Evolutionary conservation across 371 early-diverging fungal genomes (phyloP).

Genomic region (Syncephalis plumigaleata): DNA sequence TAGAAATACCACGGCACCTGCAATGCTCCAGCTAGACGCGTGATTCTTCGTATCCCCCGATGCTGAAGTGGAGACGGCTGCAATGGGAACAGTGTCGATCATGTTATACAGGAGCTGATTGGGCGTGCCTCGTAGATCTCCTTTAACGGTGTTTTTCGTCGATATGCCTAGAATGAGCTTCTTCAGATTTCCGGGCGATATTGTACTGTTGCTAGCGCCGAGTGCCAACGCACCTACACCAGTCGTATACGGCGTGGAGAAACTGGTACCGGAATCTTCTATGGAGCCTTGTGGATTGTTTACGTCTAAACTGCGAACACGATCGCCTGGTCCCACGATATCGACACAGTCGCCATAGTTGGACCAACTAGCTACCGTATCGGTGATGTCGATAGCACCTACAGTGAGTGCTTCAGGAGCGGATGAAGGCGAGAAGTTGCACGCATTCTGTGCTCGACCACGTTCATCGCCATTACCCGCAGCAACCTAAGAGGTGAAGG

Average conservation of each 20-base stretch:
- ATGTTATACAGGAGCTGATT: conserved; percentile 16
- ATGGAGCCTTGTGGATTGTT: conserved; percentile 14
- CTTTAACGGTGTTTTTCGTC: conserved; percentile 8
- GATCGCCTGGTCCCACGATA: conserved; percentile 36
- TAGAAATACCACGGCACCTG: too few relatives aligned
- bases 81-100: too few relatives aligned
- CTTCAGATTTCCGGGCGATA: conserved; percentile 5
- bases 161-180: conserved; percentile 3
- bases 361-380: conserved; percentile 40
- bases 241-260: conserved; percentile 64
- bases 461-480: conserved; percentile 12
- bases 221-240: conserved; percentile 25
- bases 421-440: conserved; percentile 41
- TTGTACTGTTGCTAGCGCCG: conserved; percentile 6
- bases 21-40: too few relatives aligned
- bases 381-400: conserved; percentile 34
- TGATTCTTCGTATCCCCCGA: too few relatives aligned
- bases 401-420: conserved; percentile 29
- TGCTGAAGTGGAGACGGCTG: too few relatives aligned
- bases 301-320: not conserved
- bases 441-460: conserved; percentile 16
- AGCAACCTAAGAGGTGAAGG: conserved; percentile 4
- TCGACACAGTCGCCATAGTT: conserved; percentile 47
- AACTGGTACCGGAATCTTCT: conserved; percentile 58
- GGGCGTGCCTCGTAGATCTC: conserved; percentile 7